A percentile compares a stretch with the other conserved stretches of the same genome.
Conservation (phyloP, 345 rosid genomes). For the Aegle marmelos region DNA sequence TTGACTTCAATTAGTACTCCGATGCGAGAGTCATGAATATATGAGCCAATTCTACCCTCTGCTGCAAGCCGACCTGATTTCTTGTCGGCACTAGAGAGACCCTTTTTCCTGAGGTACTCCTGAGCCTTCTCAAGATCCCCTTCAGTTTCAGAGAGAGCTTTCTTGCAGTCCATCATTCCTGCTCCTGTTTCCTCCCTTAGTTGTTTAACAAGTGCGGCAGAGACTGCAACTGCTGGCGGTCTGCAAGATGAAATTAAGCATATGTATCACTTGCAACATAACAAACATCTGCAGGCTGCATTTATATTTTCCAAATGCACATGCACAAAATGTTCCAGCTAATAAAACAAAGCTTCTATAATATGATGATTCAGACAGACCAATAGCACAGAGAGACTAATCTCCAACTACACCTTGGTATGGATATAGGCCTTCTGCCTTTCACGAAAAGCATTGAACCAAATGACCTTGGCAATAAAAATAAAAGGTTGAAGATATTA, state of each 20-base stretch:
- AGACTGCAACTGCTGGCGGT: constrained; percentile 47
- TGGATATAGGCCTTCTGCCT: neutral
- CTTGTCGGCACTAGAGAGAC: constrained; percentile 89
- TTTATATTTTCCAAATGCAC: neutral
- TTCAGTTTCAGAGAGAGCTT: constrained; percentile 82
- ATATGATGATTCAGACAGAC: neutral
- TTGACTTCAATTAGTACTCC: constrained; percentile 92
- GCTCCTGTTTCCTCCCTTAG: constrained; percentile 96
- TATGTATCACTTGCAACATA: constrained; percentile 2
- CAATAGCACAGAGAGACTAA: neutral
- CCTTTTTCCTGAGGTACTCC: constrained; percentile 92
- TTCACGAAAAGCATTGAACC: neutral
- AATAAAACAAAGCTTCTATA: neutral
- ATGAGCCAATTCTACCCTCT: constrained; percentile 91
- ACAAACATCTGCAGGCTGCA: neutral
- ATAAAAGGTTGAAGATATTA: neutral
- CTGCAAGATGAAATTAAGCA: constrained; percentile 36
- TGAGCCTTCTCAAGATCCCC: constrained; percentile 94
- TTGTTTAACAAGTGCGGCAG: constrained; percentile 82
- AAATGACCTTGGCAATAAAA: neutral
- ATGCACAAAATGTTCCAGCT: neutral
- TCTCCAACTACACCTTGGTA: neutral
- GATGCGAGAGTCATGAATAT: constrained; percentile 85
- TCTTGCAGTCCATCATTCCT: constrained; percentile 99
- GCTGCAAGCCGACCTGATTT: constrained; percentile 93